These are phyloP conservation scores for Lentinula lateritia DNA, from an alignment of 768 basidiomycete genomes.

Conservation along the genomic window DNA sequence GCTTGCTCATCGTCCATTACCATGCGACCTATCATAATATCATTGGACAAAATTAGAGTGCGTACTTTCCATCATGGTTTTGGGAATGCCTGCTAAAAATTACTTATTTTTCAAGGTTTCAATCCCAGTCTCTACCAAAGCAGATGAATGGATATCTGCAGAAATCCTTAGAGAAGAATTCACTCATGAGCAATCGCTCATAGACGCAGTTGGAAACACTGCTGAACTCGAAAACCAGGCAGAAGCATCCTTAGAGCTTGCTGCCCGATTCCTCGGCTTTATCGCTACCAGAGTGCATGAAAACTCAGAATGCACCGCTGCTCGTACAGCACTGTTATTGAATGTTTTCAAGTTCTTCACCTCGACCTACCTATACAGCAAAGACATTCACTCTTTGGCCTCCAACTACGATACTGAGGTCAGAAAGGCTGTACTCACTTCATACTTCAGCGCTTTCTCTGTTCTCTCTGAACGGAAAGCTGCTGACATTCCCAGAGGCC, in stretches of 20 bases:
- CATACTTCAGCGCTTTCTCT: slow-evolving; percentile 76
- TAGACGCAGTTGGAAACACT: slow-evolving; percentile 52
- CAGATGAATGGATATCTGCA: slow-evolving; percentile 87
- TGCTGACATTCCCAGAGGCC: slow-evolving; percentile 50
- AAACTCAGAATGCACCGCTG: slow-evolving; percentile 44
- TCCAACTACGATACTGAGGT: slow-evolving; percentile 70
- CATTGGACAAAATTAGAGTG: slow-evolving; percentile 48
- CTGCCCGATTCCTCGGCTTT: slow-evolving; percentile 79
- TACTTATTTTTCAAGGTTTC: slow-evolving; percentile 48
- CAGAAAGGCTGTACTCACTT: slow-evolving; percentile 68
- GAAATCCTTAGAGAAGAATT: slow-evolving; percentile 92
- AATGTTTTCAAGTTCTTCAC: slow-evolving; percentile 78
- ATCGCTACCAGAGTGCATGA: slow-evolving; percentile 58
- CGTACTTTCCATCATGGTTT: slow-evolving; percentile 16
- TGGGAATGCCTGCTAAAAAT: neutral
- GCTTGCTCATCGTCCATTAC: slow-evolving; percentile 26
- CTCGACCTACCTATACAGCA: slow-evolving; percentile 58
- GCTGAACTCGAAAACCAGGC: slow-evolving; percentile 45
- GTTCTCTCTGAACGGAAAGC: slow-evolving; percentile 55
- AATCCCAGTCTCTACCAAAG: slow-evolving; percentile 77
- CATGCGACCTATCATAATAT: slow-evolving; percentile 44
- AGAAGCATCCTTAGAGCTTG: slow-evolving; percentile 72
- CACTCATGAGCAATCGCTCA: slow-evolving; percentile 52
- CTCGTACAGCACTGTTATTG: slow-evolving; percentile 63
- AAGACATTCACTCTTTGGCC: slow-evolving; percentile 80